Base-by-base conservation (phyloP, 257 asterid genomes). In the Solanum corneliomulleri region DNA sequence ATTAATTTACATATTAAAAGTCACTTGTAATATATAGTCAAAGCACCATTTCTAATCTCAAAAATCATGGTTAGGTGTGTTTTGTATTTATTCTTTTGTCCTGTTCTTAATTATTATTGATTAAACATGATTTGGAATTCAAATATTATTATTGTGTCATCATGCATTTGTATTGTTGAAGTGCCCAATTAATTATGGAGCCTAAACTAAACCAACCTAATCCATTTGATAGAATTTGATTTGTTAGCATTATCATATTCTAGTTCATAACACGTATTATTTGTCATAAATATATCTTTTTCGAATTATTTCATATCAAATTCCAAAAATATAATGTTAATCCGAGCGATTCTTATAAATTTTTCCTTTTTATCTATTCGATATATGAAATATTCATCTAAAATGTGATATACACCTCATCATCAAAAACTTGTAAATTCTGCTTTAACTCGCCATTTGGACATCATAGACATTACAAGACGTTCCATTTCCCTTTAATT, bases 261-360 rank as follows among this genome's bases (percentile, higher is more conserved):
- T 21, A 20, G 41, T 20, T 21, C 20, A 74, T 37, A 25, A 1
- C 33, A 21, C 3, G 0, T 37, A 74, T 74, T 39, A 10, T 21
- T 21, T 0, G 6, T 39, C 6, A 1, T 9, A 10, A 0, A 71
- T 0, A 20, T 35, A 18, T 72, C 2, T 33, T 0, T 74, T 37
- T 39, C 3, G 6, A 3, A 14, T 11, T 37, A 21, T 23, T 14
- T 13, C 20, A 39, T 1, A 23, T 21, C 3, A 0, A 6, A 11
- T 3, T 6, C 0, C 0, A 74, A 74, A 11, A 74, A 12, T 13
- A 0, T 25, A 21, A 21, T 20, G 2, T 2, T 7, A 35, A 72
- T n/a, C 37, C 1, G 0, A 11, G 8, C 0, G 1, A 37, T 37
- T 11, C 1, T 3, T 0, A 33, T 31, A 31, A 3, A 4, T 13